phyloP scores from a whole-genome alignment of 2,329 filamentous ascomycete species.

The Cryphonectria parasitica region DNA sequence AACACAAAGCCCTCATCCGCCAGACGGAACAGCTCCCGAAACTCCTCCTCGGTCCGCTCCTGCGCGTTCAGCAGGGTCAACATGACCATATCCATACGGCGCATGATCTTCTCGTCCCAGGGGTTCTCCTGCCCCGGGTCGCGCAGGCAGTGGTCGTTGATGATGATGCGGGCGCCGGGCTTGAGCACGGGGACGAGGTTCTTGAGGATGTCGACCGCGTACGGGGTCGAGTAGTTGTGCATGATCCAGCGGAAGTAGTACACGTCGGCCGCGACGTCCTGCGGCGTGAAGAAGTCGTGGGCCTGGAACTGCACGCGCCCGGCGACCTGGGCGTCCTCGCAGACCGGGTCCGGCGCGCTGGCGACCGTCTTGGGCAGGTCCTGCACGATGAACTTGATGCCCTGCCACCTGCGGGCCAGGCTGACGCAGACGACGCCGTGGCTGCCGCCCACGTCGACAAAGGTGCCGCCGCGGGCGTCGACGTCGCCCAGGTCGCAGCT shows the following conservation, averaged over 20 bases:
- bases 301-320: conserved; percentile 47
- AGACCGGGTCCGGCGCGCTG: conserved; percentile 49
- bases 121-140: conserved; percentile 39
- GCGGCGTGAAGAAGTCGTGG: conserved; percentile 63
- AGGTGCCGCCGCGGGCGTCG: conserved; percentile 47
- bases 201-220: conserved; percentile 52
- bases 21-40: conserved; percentile 44
- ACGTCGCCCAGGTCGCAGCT: conserved; percentile 58
- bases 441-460: conserved; percentile 64
- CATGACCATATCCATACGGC: conserved; percentile 50
- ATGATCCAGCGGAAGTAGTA: conserved; percentile 65
- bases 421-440: conserved; percentile 62
- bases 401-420: conserved; percentile 53
- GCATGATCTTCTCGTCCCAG: conserved; percentile 45
- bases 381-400: conserved; percentile 60
- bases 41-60: conserved; percentile 49
- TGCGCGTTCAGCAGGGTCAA: conserved; percentile 47
- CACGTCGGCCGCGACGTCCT: conserved; percentile 59
- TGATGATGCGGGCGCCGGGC: conserved; percentile 53
- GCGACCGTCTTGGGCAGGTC: conserved; percentile 55
- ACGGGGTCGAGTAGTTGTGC: conserved; percentile 63
- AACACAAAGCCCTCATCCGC: conserved; percentile 45
- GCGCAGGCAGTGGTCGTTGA: conserved; percentile 46
- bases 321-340: conserved; percentile 43
- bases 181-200: conserved; percentile 59